Evolutionary conservation across 306 rosid species (phyloP).

Genomic region (Glycine latifolia): DNA sequence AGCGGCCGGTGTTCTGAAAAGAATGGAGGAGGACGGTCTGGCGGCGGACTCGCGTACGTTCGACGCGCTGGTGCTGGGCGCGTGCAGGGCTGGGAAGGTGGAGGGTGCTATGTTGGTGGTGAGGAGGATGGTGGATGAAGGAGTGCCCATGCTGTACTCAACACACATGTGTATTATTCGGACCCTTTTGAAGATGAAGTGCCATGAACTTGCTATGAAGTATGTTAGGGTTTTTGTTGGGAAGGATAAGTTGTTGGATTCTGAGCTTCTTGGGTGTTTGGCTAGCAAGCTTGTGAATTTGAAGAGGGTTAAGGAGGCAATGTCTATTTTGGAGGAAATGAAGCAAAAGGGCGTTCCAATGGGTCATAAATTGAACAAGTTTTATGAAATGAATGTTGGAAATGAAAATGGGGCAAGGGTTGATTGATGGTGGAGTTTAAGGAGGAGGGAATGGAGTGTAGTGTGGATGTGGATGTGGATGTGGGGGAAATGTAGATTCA

Average conservation of each 20-base stretch:
- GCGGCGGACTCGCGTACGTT: slow-evolving; percentile 54
- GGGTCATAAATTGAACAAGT: slow-evolving; percentile 42
- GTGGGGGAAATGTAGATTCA: background rate
- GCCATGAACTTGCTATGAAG: slow-evolving; percentile 47
- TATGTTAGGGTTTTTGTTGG: slow-evolving; percentile 59
- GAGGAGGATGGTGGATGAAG: slow-evolving; percentile 74
- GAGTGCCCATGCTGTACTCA: slow-evolving; percentile 52
- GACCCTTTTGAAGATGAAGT: slow-evolving; percentile 43
- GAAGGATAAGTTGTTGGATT: slow-evolving; percentile 56
- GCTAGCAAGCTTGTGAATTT: slow-evolving; percentile 48
- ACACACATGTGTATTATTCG: slow-evolving; percentile 55
- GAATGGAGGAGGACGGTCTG: slow-evolving; percentile 54
- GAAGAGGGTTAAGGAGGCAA: slow-evolving; percentile 51
- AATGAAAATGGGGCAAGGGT: slow-evolving; percentile 8
- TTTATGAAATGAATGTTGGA: slow-evolving; percentile 41
- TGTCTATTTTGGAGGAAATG: slow-evolving; percentile 64
- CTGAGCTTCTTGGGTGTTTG: slow-evolving; percentile 56
- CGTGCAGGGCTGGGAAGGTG: slow-evolving; percentile 61
- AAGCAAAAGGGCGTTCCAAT: slow-evolving; percentile 50
- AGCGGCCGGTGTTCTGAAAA: slow-evolving; percentile 48
- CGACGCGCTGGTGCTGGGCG: slow-evolving; percentile 71
- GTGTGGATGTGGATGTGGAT: background rate
- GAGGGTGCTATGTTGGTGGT: slow-evolving; percentile 65
- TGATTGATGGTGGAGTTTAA: background rate
- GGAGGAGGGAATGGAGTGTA: background rate